These are phyloP conservation scores for Candida tunisiensis DNA, from an alignment of 1,139 yeast species.

Conservation along the genomic window DNA sequence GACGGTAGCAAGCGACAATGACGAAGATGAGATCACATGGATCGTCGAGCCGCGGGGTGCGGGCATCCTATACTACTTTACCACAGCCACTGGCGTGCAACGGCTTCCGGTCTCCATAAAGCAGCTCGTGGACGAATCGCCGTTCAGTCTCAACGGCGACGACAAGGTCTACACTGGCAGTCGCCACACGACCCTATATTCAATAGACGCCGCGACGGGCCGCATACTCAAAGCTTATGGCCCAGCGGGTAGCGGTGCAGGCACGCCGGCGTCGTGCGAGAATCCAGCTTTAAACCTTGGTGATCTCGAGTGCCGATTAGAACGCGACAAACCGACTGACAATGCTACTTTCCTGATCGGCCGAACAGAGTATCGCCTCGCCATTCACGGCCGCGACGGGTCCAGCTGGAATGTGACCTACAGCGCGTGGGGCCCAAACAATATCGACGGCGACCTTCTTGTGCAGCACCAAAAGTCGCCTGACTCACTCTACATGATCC, in stretches of 20 bases:
- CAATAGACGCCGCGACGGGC: conserved; percentile 64
- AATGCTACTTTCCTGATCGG: conserved; percentile 20
- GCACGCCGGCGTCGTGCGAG: conserved; percentile 3
- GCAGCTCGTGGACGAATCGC: conserved; percentile 68
- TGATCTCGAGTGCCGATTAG: conserved; percentile 3
- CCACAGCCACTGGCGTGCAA: conserved; percentile 61
- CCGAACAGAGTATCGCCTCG: conserved; percentile 34
- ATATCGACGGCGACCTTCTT: conserved; percentile 55
- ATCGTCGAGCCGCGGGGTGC: conserved; percentile 84
- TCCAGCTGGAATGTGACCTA: conserved; percentile 70
- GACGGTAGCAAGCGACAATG: conserved; percentile 7
- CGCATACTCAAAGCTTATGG: conserved; percentile 64
- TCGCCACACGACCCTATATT: conserved; percentile 57
- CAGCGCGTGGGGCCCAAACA: conserved; percentile 87
- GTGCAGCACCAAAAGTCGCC: conserved; percentile 21
- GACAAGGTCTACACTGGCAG: conserved; percentile 85
- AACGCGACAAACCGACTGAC: conserved; percentile 6
- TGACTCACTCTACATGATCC: conserved; percentile 69
- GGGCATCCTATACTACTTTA: conserved; percentile 75
- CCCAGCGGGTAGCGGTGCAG: conserved; percentile 3
- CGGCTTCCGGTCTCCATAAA: conserved; percentile 70
- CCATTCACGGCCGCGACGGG: conserved; percentile 34
- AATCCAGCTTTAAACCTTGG: conserved; percentile 4
- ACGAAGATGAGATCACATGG: conserved; percentile 30
- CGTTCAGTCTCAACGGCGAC: conserved; percentile 49